These are phyloP conservation scores for Oryza longistaminata DNA, from an alignment of 176 grass and related monocot species.

Conservation along the genomic window DNA sequence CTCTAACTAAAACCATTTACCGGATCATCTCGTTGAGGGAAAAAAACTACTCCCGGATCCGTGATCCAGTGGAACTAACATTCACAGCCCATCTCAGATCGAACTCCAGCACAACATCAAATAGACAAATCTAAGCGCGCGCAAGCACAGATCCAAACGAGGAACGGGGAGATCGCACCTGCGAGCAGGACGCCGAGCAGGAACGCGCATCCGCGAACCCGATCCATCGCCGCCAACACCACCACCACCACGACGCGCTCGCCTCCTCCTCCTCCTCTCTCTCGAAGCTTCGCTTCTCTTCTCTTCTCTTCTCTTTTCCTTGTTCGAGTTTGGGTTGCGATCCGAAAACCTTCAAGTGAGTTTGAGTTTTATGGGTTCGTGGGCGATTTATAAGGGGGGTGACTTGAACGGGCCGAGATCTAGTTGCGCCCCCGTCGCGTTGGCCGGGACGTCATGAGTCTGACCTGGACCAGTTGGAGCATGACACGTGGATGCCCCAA, in stretches of 20 bases:
- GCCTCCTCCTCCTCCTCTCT: background rate
- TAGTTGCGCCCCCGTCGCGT: conserved; percentile 17
- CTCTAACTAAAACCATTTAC: background rate
- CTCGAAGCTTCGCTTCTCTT: background rate
- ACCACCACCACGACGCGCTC: background rate
- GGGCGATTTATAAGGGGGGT: conserved; percentile 38
- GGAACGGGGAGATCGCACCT: conserved; percentile 21
- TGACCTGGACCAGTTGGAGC: conserved; percentile 32
- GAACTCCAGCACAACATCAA: background rate
- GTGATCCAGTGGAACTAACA: too few species aligned
- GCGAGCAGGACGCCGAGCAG: conserved; percentile 64
- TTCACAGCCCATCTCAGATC: background rate
- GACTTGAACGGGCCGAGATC: conserved; percentile 10
- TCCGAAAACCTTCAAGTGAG: background rate
- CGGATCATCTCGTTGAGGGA: background rate
- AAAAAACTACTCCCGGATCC: background rate
- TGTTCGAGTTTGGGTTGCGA: background rate
- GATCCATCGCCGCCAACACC: conserved; percentile 46
- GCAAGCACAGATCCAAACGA: conserved; percentile 20
- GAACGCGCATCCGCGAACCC: conserved; percentile 54
- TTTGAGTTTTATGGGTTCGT: background rate
- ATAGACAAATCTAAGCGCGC: background rate
- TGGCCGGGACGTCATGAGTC: conserved; percentile 48
- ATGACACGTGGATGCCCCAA: background rate
- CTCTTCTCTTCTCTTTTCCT: background rate